These are phyloP conservation scores for Phytophthora hybrid DNA, from an alignment of 352 stramenopile species.

Conservation along the genomic window DNA sequence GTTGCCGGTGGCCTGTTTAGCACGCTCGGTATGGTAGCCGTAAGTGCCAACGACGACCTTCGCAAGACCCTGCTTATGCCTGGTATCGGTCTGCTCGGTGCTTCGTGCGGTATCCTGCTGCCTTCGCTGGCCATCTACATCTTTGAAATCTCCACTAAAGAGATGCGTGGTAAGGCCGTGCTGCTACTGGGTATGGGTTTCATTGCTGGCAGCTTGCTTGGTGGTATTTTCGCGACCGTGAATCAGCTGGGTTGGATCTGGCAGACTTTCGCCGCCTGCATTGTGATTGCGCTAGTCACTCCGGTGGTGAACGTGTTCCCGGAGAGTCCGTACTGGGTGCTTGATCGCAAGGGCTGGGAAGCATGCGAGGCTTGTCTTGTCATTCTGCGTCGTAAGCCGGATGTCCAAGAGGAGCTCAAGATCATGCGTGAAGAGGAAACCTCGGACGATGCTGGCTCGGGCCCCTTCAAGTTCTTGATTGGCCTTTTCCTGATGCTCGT, in stretches of 20 bases:
- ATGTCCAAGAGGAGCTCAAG: conserved; percentile 77
- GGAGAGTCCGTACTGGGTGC: conserved; percentile 83
- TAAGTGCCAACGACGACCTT: conserved; percentile 64
- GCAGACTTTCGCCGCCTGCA: conserved; percentile 70
- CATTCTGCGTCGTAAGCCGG: conserved; percentile 71
- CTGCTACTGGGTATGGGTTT: conserved; percentile 73
- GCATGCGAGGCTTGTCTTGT: conserved; percentile 72
- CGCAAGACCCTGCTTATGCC: conserved; percentile 58
- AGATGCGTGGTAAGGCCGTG: conserved; percentile 79
- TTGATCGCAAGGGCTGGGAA: conserved; percentile 72
- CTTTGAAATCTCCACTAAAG: conserved; percentile 82
- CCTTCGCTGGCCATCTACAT: conserved; percentile 80
- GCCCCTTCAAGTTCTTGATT: conserved; percentile 71
- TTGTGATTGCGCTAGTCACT: conserved; percentile 75
- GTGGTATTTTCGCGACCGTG: conserved; percentile 59
- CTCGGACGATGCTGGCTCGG: conserved; percentile 45
- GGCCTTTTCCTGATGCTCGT: conserved; percentile 75
- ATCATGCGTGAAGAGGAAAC: conserved; percentile 71
- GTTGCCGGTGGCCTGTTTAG: conserved; percentile 68
- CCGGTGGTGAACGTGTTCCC: conserved; percentile 79
- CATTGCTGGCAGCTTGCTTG: conserved; percentile 64
- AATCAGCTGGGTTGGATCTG: conserved; percentile 82
- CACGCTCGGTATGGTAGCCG: conserved; percentile 70
- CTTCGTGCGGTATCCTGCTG: conserved; percentile 69
- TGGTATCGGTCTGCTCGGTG: conserved; percentile 67